A percentile compares a stretch with the other conserved stretches of the same genome.
Conservation (phyloP, 2,329 filamentous ascomycete genomes). For the Diaporthe nobilis region DNA sequence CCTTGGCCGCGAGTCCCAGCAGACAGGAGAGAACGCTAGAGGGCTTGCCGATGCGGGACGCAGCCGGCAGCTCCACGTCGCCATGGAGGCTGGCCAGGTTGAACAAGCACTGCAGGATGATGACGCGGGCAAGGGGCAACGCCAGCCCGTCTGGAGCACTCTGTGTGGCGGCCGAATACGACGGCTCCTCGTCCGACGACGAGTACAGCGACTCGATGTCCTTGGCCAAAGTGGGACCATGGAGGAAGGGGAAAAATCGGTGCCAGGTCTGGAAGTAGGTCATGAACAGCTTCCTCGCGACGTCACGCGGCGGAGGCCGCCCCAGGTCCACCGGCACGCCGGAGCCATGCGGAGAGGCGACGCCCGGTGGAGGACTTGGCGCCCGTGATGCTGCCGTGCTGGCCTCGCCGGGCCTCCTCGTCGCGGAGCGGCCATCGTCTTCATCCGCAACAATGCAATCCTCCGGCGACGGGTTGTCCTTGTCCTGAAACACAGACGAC, state of each 20-base stretch:
- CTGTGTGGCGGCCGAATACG: background rate
- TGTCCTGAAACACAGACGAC: background rate
- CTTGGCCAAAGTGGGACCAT: background rate
- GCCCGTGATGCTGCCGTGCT: background rate
- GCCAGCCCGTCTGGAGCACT: background rate
- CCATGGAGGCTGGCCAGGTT: background rate
- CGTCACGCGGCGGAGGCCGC: background rate
- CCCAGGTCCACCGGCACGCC: background rate
- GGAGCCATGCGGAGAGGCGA: too few species aligned
- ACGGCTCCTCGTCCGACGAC: background rate
- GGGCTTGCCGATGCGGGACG: constrained; percentile 47
- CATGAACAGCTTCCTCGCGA: background rate
- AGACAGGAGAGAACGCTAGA: constrained; percentile 38
- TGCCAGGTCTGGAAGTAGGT: constrained; percentile 2
- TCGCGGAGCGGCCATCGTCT: background rate
- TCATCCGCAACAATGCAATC: background rate
- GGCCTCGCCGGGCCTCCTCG: background rate
- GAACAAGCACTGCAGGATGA: background rate
- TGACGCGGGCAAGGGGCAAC: background rate
- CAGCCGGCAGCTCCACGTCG: constrained; percentile 44
- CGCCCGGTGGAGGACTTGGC: background rate
- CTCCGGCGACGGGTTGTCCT: background rate
- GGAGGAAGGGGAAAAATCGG: constrained; percentile 2
- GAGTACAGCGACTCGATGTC: background rate
- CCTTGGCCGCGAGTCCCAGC: constrained; percentile 45